Evolutionary conservation across 345 rosid species (phyloP).

Genomic region (Nasturtium officinale): DNA sequence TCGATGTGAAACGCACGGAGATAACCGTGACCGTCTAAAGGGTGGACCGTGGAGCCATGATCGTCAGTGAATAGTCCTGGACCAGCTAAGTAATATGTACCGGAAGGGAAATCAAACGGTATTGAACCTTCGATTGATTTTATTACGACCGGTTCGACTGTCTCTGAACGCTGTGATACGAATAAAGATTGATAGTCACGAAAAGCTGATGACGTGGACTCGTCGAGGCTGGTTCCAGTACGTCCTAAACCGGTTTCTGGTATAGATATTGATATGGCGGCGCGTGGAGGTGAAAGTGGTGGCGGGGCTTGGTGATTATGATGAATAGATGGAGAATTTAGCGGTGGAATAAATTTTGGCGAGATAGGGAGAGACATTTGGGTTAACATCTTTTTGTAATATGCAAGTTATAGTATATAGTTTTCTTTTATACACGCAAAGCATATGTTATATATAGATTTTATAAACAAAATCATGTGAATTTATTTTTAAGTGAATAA

Average conservation of each 20-base stretch:
- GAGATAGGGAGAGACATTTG: conserved; percentile 42
- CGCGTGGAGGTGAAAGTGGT: conserved; percentile 41
- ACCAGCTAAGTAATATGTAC: conserved; percentile 83
- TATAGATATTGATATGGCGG: conserved; percentile 56
- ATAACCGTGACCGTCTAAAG: conserved; percentile 90
- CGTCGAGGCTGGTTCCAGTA: conserved; percentile 22
- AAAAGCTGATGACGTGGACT: conserved; percentile 58
- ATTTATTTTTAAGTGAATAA: background rate
- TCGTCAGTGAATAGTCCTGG: conserved; percentile 88
- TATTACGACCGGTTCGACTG: conserved; percentile 53
- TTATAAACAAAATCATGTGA: background rate
- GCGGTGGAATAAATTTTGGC: conserved; percentile 44
- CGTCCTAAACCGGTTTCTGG: conserved; percentile 41
- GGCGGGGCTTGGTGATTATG: conserved; percentile 42
- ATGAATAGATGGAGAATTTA: conserved; percentile 38
- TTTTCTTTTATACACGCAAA: conserved; percentile 35
- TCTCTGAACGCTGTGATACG: conserved; percentile 73
- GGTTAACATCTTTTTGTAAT: conserved; percentile 47
- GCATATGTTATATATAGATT: conserved; percentile 38
- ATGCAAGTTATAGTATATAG: conserved; percentile 31
- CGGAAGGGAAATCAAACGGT: conserved; percentile 72
- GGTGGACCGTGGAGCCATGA: conserved; percentile 90
- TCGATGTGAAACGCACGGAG: conserved; percentile 68
- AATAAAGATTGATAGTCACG: conserved; percentile 89
- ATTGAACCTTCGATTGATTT: conserved; percentile 58